Base-by-base conservation (phyloP, 116 monocot species). In the Cymodocea nodosa region DNA sequence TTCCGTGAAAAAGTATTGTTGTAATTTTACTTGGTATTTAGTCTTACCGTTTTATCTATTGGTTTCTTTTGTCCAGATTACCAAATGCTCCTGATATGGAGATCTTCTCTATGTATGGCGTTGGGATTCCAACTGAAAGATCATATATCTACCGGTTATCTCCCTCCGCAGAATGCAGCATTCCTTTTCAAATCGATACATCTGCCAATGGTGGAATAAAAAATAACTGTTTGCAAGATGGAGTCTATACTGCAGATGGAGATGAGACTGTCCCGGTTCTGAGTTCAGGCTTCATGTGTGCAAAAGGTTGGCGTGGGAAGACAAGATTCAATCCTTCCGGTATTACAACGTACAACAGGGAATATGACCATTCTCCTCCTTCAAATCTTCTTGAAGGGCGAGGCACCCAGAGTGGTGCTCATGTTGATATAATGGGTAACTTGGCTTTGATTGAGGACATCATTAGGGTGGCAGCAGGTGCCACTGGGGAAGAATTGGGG, bases 341-440 rank as follows among this genome's bases (percentile, higher is more conserved):
- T 59, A 88, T 85, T 37, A 88, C 80, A 69, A 86, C 87, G 25
- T 98, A 81, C 58, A 70, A 84, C 12, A 91, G 97, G 56, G 97
- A 98, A 70, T 98, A 88, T 40, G 71, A 83, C 62, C 97, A 98
- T 77, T 81, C 91, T 4, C 86, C 97, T 75, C 97, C 97, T 19
- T 37, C 88, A 18, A 98, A 78, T 78, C 69, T 98, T 19, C 75
- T 98, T 69, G 97, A 98, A 77, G 97, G 97, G 22, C 65, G 97
- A 50, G 97, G 97, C 13, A 98, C 97, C 15, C 97, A 98, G 71
- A 98, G 97, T 69, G 97, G 97, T 56, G 84, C 83, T 19, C 97
- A 98, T 64, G 91, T 98, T 65, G 97, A 98, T 81, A 98, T 98
- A 36, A 98, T 98, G 97, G 97, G 97, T 0, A 98, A 98, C 51